Conservation (phyloP, 2,329 filamentous ascomycete genomes). For the Pseudocercospora pini-densiflorae region DNA sequence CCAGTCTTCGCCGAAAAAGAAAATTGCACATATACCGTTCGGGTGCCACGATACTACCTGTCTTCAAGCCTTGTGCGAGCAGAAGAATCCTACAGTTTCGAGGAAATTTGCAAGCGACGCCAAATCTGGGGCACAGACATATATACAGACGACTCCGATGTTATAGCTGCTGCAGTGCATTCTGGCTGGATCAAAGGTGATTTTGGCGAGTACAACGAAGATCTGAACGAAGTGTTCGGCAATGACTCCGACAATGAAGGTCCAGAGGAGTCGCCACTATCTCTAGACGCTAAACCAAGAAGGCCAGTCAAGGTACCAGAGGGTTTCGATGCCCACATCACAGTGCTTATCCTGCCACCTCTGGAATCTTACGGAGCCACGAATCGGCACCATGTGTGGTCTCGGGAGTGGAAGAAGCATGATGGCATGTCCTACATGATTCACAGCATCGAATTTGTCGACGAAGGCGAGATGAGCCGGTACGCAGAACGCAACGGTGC, state of each 20-base stretch:
- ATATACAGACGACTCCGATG: slow-evolving; percentile 95
- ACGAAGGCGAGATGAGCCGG: slow-evolving; percentile 65
- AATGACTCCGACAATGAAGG: slow-evolving; percentile 41
- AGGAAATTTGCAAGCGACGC: slow-evolving; percentile 80
- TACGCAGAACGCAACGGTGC: slow-evolving; percentile 51
- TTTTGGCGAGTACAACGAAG: slow-evolving; percentile 65
- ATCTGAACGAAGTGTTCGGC: slow-evolving; percentile 37
- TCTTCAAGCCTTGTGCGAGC: slow-evolving; percentile 20
- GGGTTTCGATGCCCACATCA: slow-evolving; percentile 84
- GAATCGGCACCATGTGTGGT: slow-evolving; percentile 79
- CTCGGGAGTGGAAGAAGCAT: slow-evolving; percentile 78
- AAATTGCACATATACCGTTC: slow-evolving; percentile 89
- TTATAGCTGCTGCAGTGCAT: slow-evolving; percentile 90
- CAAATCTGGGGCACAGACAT: slow-evolving; percentile 93
- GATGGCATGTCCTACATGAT: slow-evolving; percentile 92
- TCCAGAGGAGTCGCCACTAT: slow-evolving; percentile 37
- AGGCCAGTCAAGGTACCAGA: slow-evolving; percentile 68
- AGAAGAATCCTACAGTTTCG: slow-evolving; percentile 61
- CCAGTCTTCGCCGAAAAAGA: slow-evolving; percentile 78
- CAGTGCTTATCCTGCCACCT: slow-evolving; percentile 78
- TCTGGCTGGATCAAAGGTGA: slow-evolving; percentile 89
- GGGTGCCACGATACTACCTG: slow-evolving; percentile 80
- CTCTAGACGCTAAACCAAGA: slow-evolving; percentile 39
- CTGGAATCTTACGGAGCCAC: slow-evolving; percentile 77
- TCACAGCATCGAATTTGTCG: slow-evolving; percentile 80